Evolutionary conservation across 106 monocot genomes (phyloP), one percentile per base, ranked within the genome.

Genomic region (Vanilla planifolia): DNA sequence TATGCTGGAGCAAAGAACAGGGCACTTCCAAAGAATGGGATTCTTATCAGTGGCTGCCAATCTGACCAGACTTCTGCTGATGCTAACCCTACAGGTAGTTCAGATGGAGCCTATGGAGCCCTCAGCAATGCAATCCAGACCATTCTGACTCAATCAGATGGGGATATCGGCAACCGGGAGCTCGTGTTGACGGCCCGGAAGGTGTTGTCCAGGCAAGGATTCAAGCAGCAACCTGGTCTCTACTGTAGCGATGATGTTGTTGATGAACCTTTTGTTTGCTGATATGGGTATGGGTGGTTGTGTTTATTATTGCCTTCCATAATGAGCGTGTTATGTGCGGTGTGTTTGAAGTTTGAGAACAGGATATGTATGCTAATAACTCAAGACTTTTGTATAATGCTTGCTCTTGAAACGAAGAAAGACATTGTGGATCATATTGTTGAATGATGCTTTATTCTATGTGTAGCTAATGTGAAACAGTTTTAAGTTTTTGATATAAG

Each of bases 31-130:
- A 77, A 96, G 25, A 75, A 41, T 53, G 96, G 91, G 0, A 79
- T 91, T 33, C 62, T 96, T n/a, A 81, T 96, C 61, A 96, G 96
- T 30, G 91, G 91, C 20, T 96, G 96, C 64, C 90, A 96, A 72
- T 79, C 81, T 6, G 86, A 96, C 35, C 87, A 96, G 67, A 96
- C 91, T 15, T 96, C 91, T 0, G 96, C 91, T 0, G 96, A 96
- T 55, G 96, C 96, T 2, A 84, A 55, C 33, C 82, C 81, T 9
- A 16, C 64, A 0, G 66, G 66, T 2, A 62, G 58, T 5, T 28
- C 75, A 0, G 33, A 61, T 10, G 77, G 67, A 27, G 78, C 96
- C 33, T 96, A 87, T 68, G 96, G 91, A 36, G 96, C 96, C 36
- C 79, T 86, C 3, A 96, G 96, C 72, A 87, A 96, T 66, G 87